Evolutionary conservation across 495 filamentous ascomycete species (phyloP), one percentile per base, ranked within the genome.

Genomic region (Neurospora sp.): DNA sequence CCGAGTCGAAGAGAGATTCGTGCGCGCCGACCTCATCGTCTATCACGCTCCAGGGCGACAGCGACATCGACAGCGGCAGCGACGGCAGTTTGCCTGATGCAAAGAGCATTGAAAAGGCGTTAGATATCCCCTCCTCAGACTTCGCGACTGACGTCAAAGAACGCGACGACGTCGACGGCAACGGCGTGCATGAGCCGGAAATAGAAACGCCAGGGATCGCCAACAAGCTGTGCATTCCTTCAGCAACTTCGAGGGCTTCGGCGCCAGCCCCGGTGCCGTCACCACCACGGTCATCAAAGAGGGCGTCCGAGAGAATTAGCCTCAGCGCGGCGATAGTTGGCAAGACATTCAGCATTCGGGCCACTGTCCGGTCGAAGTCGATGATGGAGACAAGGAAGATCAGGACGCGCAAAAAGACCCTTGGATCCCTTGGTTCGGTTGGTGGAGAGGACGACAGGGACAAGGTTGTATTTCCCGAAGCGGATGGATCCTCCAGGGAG

Each of bases 1-100:
- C 79, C 60, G 76, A 78, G 70, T 78, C 71, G 72, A 86, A 85
- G 75, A 77, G 88, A 72, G 87, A 90, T 78, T 90, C 88, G 35
- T 86, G 83, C 66, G 85, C 86, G 60, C 80, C 87, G 5, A 86
- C 85, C 9, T 81, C 84, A 35, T 86, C 85, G 16, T 83, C 84
- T 12, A 83, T 81, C 71, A 87, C 85, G 69, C 82, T 86, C 69
- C 81, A 79, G 18, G 85, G 84, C 44, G 85, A 84, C 62, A 72
- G 78, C 69, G 83, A 82, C 14, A 78, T 84, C 66, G 82, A 82
- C 44, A 20, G 54, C 35, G 35, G 35, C 35, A 35, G 35, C 27
- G 54, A 62, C 54, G 6, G 27, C 11, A 31, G 11, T 60, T 60
- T 31, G 5, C 11, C 49, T 27, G 49, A 27, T 27, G 2, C 11